phyloP scores from a whole-genome alignment of 78 protist species.

The Pigoraptor vietnamica region DNA sequence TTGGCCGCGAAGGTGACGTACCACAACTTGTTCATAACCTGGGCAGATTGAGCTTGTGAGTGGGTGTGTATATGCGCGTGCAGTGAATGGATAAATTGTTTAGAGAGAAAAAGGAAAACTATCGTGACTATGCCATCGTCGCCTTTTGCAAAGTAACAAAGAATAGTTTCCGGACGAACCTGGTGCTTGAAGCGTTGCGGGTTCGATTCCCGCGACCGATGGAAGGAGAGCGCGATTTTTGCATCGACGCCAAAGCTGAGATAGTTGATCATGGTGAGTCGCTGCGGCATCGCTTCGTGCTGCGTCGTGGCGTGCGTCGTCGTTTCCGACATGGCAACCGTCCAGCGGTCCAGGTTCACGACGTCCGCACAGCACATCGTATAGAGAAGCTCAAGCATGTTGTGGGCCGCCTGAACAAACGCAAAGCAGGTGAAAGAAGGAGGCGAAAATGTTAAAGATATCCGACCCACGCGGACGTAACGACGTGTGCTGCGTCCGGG shows the following conservation, averaged over 20 bases:
- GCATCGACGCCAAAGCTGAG: conserved; percentile 71
- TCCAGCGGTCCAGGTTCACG: conserved; percentile 40
- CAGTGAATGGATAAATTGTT: too few relatives aligned
- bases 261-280: conserved; percentile 41
- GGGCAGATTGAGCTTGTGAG: too few relatives aligned
- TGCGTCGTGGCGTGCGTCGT: background rate
- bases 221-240: conserved; percentile 48
- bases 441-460: background rate
- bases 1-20: conserved; percentile 41
- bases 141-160: too few relatives aligned
- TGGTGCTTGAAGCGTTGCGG: background rate
- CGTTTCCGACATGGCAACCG: background rate
- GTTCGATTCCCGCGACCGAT: conserved; percentile 20
- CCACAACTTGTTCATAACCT: conserved; percentile 1
- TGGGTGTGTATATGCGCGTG: too few relatives aligned
- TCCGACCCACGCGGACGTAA: too few relatives aligned
- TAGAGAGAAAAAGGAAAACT: too few relatives aligned
- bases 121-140: too few relatives aligned
- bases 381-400: background rate
- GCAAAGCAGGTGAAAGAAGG: background rate
- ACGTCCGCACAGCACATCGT: conserved; percentile 14
- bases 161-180: too few relatives aligned
- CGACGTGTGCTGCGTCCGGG: too few relatives aligned
- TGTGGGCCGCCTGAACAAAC: background rate
- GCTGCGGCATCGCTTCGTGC: background rate